Base-by-base conservation (phyloP, 176 grass and related monocot genomes). In the Juncus inflexus region DNA sequence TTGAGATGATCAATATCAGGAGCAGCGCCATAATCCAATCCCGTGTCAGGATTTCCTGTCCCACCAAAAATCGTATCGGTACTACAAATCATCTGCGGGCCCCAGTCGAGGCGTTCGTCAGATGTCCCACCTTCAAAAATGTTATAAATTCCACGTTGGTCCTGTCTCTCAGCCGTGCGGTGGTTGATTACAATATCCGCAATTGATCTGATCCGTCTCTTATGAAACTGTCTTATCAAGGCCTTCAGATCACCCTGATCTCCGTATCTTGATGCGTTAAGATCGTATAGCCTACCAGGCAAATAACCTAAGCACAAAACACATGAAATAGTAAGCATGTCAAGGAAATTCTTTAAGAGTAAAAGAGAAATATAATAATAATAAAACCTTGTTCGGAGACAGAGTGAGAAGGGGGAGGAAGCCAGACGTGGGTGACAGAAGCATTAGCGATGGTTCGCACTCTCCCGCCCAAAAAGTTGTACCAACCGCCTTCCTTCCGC, bases 161-260 rank as follows among this genome's bases (percentile, higher is more conserved):
- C 77, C 39, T 74, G 70, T 41, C 52, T 62, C 71, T 95, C 83
- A 5, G 90, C 86, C 58, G 82, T 86, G 40, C 90, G 82, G 70
- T 95, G 90, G 73, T 95, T 95, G 86, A 95, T 95, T 52, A 95
- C 90, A 58, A 90, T 83, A 75, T 95, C 90, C 16, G 90, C 90
- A 72, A 90, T 72, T 43, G 75, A 83, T 78, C 78, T 86, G 50
- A 95, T 79, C 39, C 77, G 79, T 69, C 79, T 90, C 57, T 6
- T 12, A 36, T 78, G 79, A 45, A 95, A 89, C 19, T 69, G 79
- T 4, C 43, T 38, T 65, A 95, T 95, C 54, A 95, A 62, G 0
- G 79, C 55, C 66, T 79, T 89, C 60, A 95, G 90, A 64, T 95
- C 65, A 35, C 55, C 77, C 77, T 89, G 56, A 70, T 86, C 80